These are phyloP conservation scores for Botrytis tulipae DNA, from an alignment of 2,329 filamentous ascomycete species.

Conservation along the genomic window DNA sequence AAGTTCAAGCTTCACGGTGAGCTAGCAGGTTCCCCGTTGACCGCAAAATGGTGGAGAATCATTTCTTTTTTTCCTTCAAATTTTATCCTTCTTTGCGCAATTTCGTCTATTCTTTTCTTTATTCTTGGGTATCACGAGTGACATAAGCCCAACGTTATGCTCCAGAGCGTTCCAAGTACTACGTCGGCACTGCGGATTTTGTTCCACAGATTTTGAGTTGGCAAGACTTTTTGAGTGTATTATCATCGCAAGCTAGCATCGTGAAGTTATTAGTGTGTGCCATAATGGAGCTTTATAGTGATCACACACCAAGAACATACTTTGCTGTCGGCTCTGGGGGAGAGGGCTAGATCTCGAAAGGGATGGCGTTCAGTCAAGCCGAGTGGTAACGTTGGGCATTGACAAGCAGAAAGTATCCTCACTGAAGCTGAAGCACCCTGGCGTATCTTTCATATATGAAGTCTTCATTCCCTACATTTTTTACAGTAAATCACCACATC, in stretches of 20 bases:
- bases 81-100: constrained; percentile 3
- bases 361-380: not conserved
- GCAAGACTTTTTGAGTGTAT: not conserved
- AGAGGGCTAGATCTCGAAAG: not conserved
- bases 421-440: not conserved
- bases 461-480: not conserved
- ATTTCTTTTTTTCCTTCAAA: not conserved
- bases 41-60: constrained; percentile 15
- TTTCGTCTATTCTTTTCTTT: not conserved
- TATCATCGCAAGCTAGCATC: not conserved
- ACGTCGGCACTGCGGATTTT: constrained; percentile 3
- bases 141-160: not conserved
- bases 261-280: constrained; percentile 6
- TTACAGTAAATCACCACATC: not conserved
- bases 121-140: constrained; percentile 3
- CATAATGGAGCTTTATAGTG: constrained; percentile 12
- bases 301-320: not conserved
- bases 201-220: constrained; percentile 17
- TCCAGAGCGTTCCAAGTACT: constrained; percentile 12
- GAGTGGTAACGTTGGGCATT: not conserved
- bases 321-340: not conserved
- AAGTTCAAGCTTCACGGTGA: constrained; percentile 6
- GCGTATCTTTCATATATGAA: constrained; percentile 9
- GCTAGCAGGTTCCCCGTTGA: constrained; percentile 5
- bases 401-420: not conserved